phyloP scores from a whole-genome alignment of 306 rosid species.

The Lathyrus oleraceus region DNA sequence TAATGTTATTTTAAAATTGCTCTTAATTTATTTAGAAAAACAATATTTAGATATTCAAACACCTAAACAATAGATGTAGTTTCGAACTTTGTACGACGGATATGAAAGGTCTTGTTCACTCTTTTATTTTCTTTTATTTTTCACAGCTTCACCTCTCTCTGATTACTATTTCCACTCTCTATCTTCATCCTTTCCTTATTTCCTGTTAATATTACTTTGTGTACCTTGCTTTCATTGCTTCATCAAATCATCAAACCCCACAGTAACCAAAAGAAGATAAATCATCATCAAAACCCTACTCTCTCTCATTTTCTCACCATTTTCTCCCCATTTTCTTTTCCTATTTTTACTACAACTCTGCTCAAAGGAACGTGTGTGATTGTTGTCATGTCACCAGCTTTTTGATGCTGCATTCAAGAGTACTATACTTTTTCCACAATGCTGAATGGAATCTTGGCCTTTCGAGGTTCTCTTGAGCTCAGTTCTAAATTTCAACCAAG shows the following conservation, averaged over 20 bases:
- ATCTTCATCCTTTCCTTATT: not conserved
- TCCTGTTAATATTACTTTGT: not conserved
- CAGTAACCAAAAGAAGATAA: not conserved
- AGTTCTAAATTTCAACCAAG: constrained; percentile 32
- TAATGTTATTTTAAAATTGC: too few relatives aligned
- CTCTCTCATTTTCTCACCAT: not conserved
- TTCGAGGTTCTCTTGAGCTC: constrained; percentile 50
- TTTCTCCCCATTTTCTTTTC: constrained; percentile 28
- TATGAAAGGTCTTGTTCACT: too few relatives aligned
- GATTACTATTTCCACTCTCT: not conserved
- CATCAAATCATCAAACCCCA: constrained; percentile 9
- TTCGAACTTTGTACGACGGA: too few relatives aligned
- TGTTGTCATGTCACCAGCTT: constrained; percentile 11
- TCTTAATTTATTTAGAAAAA: too few relatives aligned
- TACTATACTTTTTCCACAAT: constrained; percentile 48
- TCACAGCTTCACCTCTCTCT: not conserved
- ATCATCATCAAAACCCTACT: not conserved
- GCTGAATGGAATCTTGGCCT: constrained; percentile 55
- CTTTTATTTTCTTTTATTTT: not conserved
- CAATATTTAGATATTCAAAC: too few relatives aligned
- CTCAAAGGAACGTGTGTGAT: constrained; percentile 42
- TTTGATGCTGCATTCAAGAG: constrained; percentile 34
- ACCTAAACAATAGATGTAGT: too few relatives aligned
- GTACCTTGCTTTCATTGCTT: constrained; percentile 12
- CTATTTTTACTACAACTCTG: constrained; percentile 40